A percentile compares a stretch with the other conserved stretches of the same genome.
Evolutionary conservation across 371 early-diverging fungal genomes (phyloP).

Genomic region (Agmasoma carcini): DNA sequence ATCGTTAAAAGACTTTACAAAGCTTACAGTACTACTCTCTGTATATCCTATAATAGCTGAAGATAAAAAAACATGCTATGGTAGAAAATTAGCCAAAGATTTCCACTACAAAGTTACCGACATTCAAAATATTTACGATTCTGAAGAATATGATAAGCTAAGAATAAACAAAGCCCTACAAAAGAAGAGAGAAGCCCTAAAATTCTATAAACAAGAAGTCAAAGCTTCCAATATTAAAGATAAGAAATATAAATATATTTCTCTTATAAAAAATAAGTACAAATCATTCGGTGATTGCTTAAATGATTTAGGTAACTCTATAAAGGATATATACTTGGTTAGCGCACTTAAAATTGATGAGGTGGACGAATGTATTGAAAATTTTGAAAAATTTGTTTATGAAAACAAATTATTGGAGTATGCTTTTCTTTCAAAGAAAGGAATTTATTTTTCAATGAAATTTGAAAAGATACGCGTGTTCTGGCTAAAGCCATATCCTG

Average conservation of each 20-base stretch:
- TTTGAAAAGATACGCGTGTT: conserved; percentile 29
- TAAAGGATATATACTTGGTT: conserved; percentile 20
- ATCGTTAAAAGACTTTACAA: conserved; percentile 27
- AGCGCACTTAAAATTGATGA: conserved; percentile 18
- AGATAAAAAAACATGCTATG: conserved; percentile 20
- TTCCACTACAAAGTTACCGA: conserved; percentile 37
- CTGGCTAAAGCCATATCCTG: conserved; percentile 34
- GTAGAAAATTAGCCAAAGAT: conserved; percentile 17
- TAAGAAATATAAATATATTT: conserved; percentile 23
- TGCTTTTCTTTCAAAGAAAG: conserved; percentile 32
- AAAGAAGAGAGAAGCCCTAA: conserved; percentile 15
- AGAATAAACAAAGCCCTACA: conserved; percentile 15
- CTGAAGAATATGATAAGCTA: conserved; percentile 26
- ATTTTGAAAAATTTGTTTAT: conserved; percentile 33
- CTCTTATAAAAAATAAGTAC: conserved; percentile 31
- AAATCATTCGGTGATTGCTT: conserved; percentile 30
- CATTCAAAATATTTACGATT: conserved; percentile 25
- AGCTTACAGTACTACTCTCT: conserved; percentile 14
- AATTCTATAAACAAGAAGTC: not conserved
- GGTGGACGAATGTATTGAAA: conserved; percentile 4
- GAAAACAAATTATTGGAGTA: conserved; percentile 15
- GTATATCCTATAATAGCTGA: conserved; percentile 31
- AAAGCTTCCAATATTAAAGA: conserved; percentile 9
- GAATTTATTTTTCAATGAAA: conserved; percentile 28
- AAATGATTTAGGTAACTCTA: conserved; percentile 26